Evolutionary conservation across 352 stramenopile species (phyloP), one percentile per base, ranked within the genome.

Genomic region (Phytophthora fragariae): DNA sequence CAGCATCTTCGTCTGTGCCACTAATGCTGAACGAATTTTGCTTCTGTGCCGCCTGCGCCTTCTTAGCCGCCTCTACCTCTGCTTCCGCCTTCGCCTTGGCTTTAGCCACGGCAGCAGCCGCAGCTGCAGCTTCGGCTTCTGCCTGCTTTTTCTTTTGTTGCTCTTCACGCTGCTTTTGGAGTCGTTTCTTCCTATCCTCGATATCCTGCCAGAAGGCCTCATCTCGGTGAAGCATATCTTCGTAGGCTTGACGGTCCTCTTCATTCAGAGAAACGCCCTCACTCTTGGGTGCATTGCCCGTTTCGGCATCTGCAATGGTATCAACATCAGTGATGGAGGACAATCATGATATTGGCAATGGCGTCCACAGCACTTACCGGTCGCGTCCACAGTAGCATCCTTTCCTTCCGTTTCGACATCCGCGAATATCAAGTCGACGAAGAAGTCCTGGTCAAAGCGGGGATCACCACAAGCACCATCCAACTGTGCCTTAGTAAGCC

Each of bases 361-460:
- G 10, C 19, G 9, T 29, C 3, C 35, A 70, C 68, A 56, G 35
- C 63, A 61, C 66, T 64, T 69, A 75, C 70, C 62, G 46, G 37
- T 69, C 52, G 64, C 24, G 21, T 71, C 64, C 7, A 70, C 39
- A 49, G 64, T 56, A 39, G 65, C 54, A 62, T 5, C 17, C 64
- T 88, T 81, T 10, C 72, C 77, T 75, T 95, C 87, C 8, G 87
- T 91, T 79, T 98, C 88, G 37, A 98, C 92, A 10, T 97, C 88
- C 31, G 97, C 97, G 76, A 99, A 99, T 50, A 99, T 98, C 53
- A 99, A 81, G 76, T 99, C 97, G 47, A 99, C 81, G 76, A 98
- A 99, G 66, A 99, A 99, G 72, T 99, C 95, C 62, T 98, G 89
- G 46, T 97, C 81, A 66, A 99, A 99, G 24, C 97, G 90, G 14